These are phyloP conservation scores for Saccharomycopsis capsularis DNA, from an alignment of 805 yeast species.

Conservation along the genomic window DNA sequence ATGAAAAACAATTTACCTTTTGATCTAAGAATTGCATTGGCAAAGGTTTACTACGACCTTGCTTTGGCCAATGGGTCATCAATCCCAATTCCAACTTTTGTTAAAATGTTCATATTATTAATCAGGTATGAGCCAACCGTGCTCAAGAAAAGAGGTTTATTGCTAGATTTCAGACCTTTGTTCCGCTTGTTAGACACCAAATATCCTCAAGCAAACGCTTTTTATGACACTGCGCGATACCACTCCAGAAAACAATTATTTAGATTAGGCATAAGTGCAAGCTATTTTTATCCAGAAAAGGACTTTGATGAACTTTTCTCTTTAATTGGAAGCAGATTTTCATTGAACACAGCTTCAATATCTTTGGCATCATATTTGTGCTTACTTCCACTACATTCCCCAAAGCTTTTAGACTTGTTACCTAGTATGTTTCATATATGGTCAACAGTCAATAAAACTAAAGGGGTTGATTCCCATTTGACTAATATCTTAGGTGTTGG, in stretches of 20 bases:
- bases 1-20: slow-evolving; percentile 79
- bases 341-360: slow-evolving; percentile 45
- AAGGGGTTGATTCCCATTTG: slow-evolving; percentile 55
- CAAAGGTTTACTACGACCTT: slow-evolving; percentile 64
- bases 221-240: slow-evolving; percentile 34
- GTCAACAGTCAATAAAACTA: slow-evolving; percentile 44
- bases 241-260: slow-evolving; percentile 41
- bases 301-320: slow-evolving; percentile 44
- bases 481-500: slow-evolving; percentile 59
- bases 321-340: slow-evolving; percentile 42
- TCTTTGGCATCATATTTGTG: slow-evolving; percentile 47
- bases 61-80: slow-evolving; percentile 68
- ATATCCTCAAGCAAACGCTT: slow-evolving; percentile 41
- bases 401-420: slow-evolving; percentile 48
- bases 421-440: slow-evolving; percentile 69
- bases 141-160: slow-evolving; percentile 28
- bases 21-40: slow-evolving; percentile 49
- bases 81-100: slow-evolving; percentile 51
- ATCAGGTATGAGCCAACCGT: slow-evolving; percentile 34
- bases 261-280: slow-evolving; percentile 47
- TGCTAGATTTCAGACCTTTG: slow-evolving; percentile 32
- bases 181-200: slow-evolving; percentile 30
- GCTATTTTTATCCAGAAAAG: slow-evolving; percentile 43
- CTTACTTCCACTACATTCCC: slow-evolving; percentile 40
- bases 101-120: slow-evolving; percentile 52